Percentiles rank a stretch among this genome's conserved stretches.
Evolutionary conservation across 2,329 filamentous ascomycete genomes (phyloP).

Genomic region (Xylaria sp.): DNA sequence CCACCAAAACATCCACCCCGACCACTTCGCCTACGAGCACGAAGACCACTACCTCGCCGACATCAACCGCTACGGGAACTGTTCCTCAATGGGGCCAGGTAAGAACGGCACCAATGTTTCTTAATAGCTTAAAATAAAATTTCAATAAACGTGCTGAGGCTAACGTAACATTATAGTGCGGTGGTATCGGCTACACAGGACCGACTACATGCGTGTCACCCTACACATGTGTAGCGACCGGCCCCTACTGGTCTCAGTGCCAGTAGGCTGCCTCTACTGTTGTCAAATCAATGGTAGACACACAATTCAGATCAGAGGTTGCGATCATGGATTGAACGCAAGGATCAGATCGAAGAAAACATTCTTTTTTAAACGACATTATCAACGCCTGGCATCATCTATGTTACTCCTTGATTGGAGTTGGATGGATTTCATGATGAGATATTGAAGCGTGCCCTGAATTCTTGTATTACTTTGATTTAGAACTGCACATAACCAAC

Average conservation of each 20-base stretch:
- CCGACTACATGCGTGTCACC: conserved; percentile 37
- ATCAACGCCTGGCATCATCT: conserved; percentile 6
- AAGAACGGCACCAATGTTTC: conserved; percentile 16
- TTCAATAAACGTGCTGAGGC: background rate
- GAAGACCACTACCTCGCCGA: conserved; percentile 18
- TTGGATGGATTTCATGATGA: conserved; percentile 11
- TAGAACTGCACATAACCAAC: background rate
- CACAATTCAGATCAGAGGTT: conserved; percentile 29
- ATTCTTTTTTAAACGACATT: background rate
- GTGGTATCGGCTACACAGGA: conserved; percentile 38
- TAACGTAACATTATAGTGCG: conserved; percentile 33
- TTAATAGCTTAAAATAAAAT: background rate
- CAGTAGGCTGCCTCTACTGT: conserved; percentile 24
- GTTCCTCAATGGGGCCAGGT: conserved; percentile 38
- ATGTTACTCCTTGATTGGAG: conserved; percentile 16
- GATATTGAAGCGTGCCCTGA: conserved; percentile 5
- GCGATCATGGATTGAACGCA: conserved; percentile 36
- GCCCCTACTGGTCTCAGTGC: conserved; percentile 38
- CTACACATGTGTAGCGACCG: conserved; percentile 31
- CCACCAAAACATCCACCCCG: background rate
- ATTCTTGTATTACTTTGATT: conserved; percentile 28
- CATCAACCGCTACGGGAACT: conserved; percentile 22
- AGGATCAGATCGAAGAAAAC: conserved; percentile 30
- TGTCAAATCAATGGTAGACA: background rate
- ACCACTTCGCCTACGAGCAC: conserved; percentile 14